Percentiles rank a stretch among this genome's conserved stretches.
Evolutionary conservation across 768 basidiomycete genomes (phyloP).

Genomic region (Boletus subcaerulescens): DNA sequence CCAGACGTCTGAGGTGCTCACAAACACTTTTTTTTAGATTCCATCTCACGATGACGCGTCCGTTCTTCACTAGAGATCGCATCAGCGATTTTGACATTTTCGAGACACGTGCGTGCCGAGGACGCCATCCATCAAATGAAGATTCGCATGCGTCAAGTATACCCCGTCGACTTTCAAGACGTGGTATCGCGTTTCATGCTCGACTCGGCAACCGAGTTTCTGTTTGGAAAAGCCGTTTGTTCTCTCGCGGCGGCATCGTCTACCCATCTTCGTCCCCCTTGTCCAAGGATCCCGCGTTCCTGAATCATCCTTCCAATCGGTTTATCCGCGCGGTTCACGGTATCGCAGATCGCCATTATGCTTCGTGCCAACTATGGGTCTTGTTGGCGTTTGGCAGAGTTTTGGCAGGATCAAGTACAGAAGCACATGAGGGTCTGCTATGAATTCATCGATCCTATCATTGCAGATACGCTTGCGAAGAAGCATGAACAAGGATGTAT

Average conservation of each 20-base stretch:
- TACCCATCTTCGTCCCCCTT: conserved; percentile 28
- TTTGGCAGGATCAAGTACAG: conserved; percentile 40
- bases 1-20: not conserved
- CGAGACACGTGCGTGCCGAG: conserved; percentile 35
- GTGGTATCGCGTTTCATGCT: conserved; percentile 47
- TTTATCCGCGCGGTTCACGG: conserved; percentile 40
- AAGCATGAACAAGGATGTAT: conserved; percentile 19
- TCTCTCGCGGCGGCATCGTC: conserved; percentile 38
- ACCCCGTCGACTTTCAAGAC: conserved; percentile 45
- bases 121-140: conserved; percentile 34
- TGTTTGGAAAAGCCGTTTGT: conserved; percentile 44
- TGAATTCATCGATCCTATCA: conserved; percentile 49
- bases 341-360: conserved; percentile 34
- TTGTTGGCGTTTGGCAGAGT: conserved; percentile 43
- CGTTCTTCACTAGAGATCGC: conserved; percentile 40
- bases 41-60: conserved; percentile 42
- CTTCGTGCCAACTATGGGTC: conserved; percentile 36
- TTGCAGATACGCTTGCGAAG: conserved; percentile 40
- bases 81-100: conserved; percentile 41
- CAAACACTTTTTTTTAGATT: conserved; percentile 24
- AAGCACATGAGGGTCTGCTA: conserved; percentile 40
- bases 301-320: conserved; percentile 31
- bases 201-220: conserved; percentile 57
- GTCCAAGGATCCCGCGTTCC: conserved; percentile 21
- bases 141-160: conserved; percentile 32